phyloP scores from a whole-genome alignment of 1,284 basidiomycete genomes.

The Coriolopsis trogii region DNA sequence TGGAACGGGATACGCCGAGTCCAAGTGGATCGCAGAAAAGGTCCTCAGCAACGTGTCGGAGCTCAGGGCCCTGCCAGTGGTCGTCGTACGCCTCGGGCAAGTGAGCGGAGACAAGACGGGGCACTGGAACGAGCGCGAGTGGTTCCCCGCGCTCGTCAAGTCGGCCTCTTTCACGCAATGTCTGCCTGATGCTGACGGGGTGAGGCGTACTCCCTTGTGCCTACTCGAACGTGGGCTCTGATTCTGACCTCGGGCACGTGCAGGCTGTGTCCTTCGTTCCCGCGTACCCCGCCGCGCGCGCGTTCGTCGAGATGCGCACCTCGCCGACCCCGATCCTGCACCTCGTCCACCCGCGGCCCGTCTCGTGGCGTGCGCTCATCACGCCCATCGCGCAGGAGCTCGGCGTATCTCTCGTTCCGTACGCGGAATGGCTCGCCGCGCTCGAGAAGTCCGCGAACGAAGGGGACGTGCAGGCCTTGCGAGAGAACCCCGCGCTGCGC shows the following conservation, averaged over 20 bases:
- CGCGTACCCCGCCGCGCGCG: constrained; percentile 20
- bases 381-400: constrained; percentile 11
- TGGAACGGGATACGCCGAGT: constrained; percentile 41
- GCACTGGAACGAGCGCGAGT: constrained; percentile 46
- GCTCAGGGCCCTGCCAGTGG: constrained; percentile 28
- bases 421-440: constrained; percentile 12
- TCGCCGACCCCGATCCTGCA: constrained; percentile 14
- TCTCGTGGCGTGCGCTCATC: constrained; percentile 14
- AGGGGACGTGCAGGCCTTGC: constrained; percentile 1
- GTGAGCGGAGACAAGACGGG: constrained; percentile 42
- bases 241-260: background rate
- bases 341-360: constrained; percentile 17
- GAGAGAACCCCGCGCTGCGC: constrained; percentile 17
- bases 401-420: constrained; percentile 16
- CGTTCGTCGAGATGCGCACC: constrained; percentile 25
- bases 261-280: constrained; percentile 29
- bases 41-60: constrained; percentile 25
- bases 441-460: background rate
- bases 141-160: constrained; percentile 39
- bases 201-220: background rate
- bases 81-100: constrained; percentile 46
- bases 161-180: background rate
- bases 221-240: background rate
- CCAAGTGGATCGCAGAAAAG: constrained; percentile 44
- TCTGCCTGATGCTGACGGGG: constrained; percentile 7